Evolutionary conservation across 257 asterid genomes (phyloP).

Genomic region (Thymus quinquecostatus): DNA sequence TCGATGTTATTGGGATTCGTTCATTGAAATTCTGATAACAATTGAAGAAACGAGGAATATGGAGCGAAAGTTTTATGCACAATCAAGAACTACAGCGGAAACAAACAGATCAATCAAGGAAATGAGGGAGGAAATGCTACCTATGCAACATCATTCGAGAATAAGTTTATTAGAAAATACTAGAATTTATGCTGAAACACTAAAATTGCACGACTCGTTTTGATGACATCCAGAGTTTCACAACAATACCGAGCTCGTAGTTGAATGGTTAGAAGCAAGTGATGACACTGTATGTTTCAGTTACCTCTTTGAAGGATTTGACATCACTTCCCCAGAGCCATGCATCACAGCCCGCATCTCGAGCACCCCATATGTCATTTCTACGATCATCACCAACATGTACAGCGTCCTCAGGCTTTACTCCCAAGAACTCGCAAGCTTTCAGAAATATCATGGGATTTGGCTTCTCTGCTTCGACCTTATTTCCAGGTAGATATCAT

Average conservation of each 20-base stretch:
- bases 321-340: slow-evolving; percentile 99
- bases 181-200: not conserved
- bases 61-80: not conserved
- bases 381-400: slow-evolving; percentile 99
- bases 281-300: not conserved
- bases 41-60: not conserved
- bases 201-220: not conserved
- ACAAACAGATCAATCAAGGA: not conserved
- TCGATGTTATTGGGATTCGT: not conserved
- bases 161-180: not conserved
- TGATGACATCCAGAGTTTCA: slow-evolving; percentile 3
- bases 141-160: not conserved
- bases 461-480: slow-evolving; percentile 99
- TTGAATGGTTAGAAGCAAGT: slow-evolving; percentile 1
- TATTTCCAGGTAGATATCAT: slow-evolving; percentile 27
- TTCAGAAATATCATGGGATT: slow-evolving; percentile 91
- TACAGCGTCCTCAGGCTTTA: slow-evolving; percentile 91
- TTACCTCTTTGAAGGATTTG: slow-evolving; percentile 89
- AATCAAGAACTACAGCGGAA: not conserved
- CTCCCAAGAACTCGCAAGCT: slow-evolving; percentile 93
- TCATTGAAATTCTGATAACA: not conserved
- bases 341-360: slow-evolving; percentile 98
- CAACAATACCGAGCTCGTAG: not conserved
- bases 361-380: slow-evolving; percentile 96
- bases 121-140: not conserved